Evolutionary conservation across 257 asterid genomes (phyloP), one percentile per base, ranked within the genome.

Genomic region (Penstemon davidsonii): DNA sequence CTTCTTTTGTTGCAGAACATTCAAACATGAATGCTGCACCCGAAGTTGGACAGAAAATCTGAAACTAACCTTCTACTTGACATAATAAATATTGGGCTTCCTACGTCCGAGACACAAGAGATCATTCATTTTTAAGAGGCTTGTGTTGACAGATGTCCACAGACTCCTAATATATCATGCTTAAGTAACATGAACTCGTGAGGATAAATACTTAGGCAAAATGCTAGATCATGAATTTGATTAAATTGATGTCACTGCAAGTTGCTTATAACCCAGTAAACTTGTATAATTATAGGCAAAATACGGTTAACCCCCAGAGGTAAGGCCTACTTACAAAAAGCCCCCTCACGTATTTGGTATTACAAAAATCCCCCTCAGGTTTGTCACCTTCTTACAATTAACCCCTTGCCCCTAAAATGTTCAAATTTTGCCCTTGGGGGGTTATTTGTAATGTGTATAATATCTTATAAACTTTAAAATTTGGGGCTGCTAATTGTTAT

Each of bases 121-220:
- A 52, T 56, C 47, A 58, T 71, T 51, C 64, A 52, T 5, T 18
- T 60, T 60, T 2, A 25, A 15, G 38, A 45, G 67, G 60, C 39
- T 37, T 5, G 15, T 39, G 49, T 10, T 13, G 19, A 40, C 43
- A 44, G 33, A 25, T 13, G 2, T 4, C 7, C 60, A 69, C 37
- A 37, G 5, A 49, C 64, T 8, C 39, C 65, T 10, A 44, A 7
- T 39, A 33, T 2, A 46, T 47, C 63, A 44, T 64, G 56, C 43
- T 64, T 61, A 39, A 44, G 52, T 18, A 55, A 38, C 63, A 64
- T 45, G 55, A 25, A 25, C 33, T 25, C 33, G 33, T 2, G 2
- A 25, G 33, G 33, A 25, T 25, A 25, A 25, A 2, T 25, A 25
- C 33, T 25, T 25, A 25, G 33, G 33, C 2, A 25, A 1, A 25